A percentile compares a stretch with the other conserved stretches of the same genome.
Evolutionary conservation across 1,284 basidiomycete species (phyloP).

Genomic region (Ceratobasidium sp.): DNA sequence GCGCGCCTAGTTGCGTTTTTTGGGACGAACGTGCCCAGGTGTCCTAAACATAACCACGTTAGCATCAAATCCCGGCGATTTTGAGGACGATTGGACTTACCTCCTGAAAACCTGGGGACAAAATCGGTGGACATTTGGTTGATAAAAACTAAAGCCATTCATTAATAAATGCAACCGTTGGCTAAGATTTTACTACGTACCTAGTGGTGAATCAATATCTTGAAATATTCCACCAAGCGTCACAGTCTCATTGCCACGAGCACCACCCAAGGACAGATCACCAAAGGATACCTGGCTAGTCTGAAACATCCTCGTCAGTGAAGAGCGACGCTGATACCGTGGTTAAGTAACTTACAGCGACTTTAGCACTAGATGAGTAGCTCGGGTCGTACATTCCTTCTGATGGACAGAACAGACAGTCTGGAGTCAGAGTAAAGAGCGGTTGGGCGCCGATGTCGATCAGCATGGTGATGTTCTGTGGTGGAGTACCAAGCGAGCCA

Average conservation of each 20-base stretch:
- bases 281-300: constrained; percentile 13
- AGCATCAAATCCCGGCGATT: background rate
- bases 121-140: constrained; percentile 34
- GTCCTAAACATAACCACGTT: background rate
- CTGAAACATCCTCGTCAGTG: background rate
- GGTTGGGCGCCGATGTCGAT: constrained; percentile 1
- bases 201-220: constrained; percentile 8
- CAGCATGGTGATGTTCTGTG: constrained; percentile 35
- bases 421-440: constrained; percentile 33
- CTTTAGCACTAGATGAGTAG: constrained; percentile 10
- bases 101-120: constrained; percentile 4
- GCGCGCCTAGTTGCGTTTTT: background rate
- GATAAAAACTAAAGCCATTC: constrained; percentile 9
- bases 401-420: constrained; percentile 39
- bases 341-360: background rate
- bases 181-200: background rate
- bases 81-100: background rate
- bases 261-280: constrained; percentile 6
- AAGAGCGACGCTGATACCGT: background rate
- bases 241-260: constrained; percentile 36
- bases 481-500: constrained; percentile 28
- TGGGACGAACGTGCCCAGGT: constrained; percentile 14
- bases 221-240: constrained; percentile 39
- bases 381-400: constrained; percentile 32
- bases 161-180: background rate